A percentile compares a stretch with the other conserved stretches of the same genome.
Evolutionary conservation across 768 basidiomycete species (phyloP).

Genomic region (Kwoniella pini): DNA sequence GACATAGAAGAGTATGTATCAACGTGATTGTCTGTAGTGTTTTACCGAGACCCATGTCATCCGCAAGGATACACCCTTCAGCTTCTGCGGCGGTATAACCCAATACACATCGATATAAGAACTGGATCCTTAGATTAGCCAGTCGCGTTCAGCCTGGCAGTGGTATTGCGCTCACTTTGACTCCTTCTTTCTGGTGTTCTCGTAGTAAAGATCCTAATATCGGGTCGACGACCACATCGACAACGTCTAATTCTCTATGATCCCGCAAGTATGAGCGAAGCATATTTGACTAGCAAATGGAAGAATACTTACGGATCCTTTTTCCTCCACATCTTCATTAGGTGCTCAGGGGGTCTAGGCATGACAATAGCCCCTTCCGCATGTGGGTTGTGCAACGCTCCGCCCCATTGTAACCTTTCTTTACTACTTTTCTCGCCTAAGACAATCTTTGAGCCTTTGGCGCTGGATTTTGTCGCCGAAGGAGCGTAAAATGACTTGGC

Average conservation of each 20-base stretch:
- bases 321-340: slow-evolving; percentile 60
- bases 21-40: slow-evolving; percentile 85
- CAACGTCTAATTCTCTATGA: slow-evolving; percentile 54
- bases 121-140: slow-evolving; percentile 64
- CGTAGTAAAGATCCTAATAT: slow-evolving; percentile 73
- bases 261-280: too few relatives aligned
- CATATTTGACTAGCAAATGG: background rate
- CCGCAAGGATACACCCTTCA: slow-evolving; percentile 91
- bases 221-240: slow-evolving; percentile 83
- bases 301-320: background rate
- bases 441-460: slow-evolving; percentile 25
- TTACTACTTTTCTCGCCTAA: slow-evolving; percentile 34
- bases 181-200: slow-evolving; percentile 85
- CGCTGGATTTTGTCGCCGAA: slow-evolving; percentile 25
- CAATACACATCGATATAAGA: slow-evolving; percentile 96
- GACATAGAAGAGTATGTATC: slow-evolving; percentile 88
- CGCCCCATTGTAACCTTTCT: slow-evolving; percentile 32
- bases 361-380: slow-evolving; percentile 80
- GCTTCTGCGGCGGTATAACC: slow-evolving; percentile 84
- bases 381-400: slow-evolving; percentile 66
- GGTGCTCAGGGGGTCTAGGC: slow-evolving; percentile 71
- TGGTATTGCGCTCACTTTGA: slow-evolving; percentile 42
- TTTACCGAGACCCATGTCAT: slow-evolving; percentile 99
- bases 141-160: background rate
- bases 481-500: slow-evolving; percentile 39